Percentiles rank a stretch among this genome's conserved stretches.
Conservation (phyloP, 495 filamentous ascomycete genomes). For the Podospora pseudocomata region DNA sequence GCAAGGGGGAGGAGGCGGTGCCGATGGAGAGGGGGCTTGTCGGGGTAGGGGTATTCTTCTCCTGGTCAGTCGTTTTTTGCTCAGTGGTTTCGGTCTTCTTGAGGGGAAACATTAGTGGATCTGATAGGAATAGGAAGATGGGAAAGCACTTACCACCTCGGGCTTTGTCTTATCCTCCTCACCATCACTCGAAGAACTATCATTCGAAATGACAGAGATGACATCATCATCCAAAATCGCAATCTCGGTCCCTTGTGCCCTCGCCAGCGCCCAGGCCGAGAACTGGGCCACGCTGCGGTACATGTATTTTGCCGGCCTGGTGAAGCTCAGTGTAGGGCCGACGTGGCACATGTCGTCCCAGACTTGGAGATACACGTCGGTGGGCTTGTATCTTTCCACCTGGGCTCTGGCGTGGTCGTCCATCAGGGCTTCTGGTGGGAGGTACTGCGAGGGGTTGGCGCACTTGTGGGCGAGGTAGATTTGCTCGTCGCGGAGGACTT, state of each 20-base stretch:
- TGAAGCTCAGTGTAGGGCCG: conserved; percentile 84
- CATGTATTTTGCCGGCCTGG: conserved; percentile 92
- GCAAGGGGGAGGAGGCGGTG: conserved; percentile 76
- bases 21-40: conserved; percentile 51
- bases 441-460: conserved; percentile 71
- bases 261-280: conserved; percentile 81
- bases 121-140: not conserved
- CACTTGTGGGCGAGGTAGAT: conserved; percentile 94
- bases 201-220: conserved; percentile 68
- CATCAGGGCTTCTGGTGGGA: conserved; percentile 61
- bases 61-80: not conserved
- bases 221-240: conserved; percentile 76
- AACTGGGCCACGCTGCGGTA: conserved; percentile 87
- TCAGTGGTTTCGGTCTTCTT: not conserved
- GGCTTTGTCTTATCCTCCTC: conserved; percentile 38
- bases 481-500: conserved; percentile 88
- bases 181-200: conserved; percentile 37
- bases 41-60: conserved; percentile 8
- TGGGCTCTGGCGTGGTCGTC: conserved; percentile 59
- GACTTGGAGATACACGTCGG: conserved; percentile 91
- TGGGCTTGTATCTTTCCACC: conserved; percentile 66
- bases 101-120: not conserved
- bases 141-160: conserved; percentile 22
- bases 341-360: conserved; percentile 96
- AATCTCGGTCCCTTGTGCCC: conserved; percentile 72